Evolutionary conservation across 768 basidiomycete genomes (phyloP).

Genomic region (Trametes villosa): DNA sequence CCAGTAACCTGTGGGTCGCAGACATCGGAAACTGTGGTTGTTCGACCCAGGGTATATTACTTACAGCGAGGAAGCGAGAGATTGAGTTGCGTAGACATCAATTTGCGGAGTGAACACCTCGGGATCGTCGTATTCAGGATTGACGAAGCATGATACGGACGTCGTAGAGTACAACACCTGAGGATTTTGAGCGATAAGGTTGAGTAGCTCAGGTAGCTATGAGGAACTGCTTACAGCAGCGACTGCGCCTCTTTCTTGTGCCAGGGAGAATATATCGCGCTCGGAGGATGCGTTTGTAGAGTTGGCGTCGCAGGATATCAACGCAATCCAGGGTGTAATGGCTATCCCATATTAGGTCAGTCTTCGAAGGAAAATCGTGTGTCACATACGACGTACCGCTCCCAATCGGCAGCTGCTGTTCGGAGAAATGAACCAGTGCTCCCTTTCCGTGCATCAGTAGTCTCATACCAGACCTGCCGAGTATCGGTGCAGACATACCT

Average conservation of each 20-base stretch:
- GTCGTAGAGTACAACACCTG: background rate
- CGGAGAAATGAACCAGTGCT: background rate
- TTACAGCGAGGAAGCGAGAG: background rate
- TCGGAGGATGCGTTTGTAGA: background rate
- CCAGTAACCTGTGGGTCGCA: no score
- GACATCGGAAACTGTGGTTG: no score
- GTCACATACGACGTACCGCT: background rate
- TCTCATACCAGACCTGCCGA: no score
- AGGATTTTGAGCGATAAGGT: background rate
- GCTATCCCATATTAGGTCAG: background rate
- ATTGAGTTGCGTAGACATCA: background rate
- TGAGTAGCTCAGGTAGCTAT: background rate
- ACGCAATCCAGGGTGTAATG: background rate
- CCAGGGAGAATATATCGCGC: background rate
- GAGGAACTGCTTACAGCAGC: background rate
- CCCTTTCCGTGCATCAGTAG: background rate
- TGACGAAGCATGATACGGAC: background rate
- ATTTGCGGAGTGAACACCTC: background rate
- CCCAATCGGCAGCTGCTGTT: background rate
- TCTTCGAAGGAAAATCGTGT: background rate
- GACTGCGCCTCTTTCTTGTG: background rate
- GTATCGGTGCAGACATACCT: background rate
- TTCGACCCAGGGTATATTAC: background rate
- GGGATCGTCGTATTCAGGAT: background rate
- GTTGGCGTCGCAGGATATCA: background rate